Base-by-base conservation (phyloP, 306 rosid genomes). In the Begonia fuchsioides region DNA sequence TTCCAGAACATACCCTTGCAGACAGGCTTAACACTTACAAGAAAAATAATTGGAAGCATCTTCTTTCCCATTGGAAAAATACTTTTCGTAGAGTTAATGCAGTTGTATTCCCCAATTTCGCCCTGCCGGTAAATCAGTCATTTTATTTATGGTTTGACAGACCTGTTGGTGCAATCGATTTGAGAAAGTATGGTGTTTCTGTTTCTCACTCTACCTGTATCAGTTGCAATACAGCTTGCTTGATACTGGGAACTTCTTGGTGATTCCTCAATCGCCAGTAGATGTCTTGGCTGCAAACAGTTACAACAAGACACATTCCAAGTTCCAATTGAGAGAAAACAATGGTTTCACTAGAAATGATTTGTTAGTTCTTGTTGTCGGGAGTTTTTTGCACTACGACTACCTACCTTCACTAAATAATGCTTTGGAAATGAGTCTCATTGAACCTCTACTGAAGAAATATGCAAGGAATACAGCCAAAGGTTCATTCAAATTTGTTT, bases 241-340 rank as follows among this genome's bases (percentile, higher is more conserved):
- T 52, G 98, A 90, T 64, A 64, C 87, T 55, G 95, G 98, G 73
- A 90, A 90, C 74, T 90, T 79, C 69, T 68, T 77, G 60, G 94
- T 90, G 70, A 75, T 90, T 72, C 95, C 78, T 50, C 95, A 95
- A 63, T 90, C 98, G 40, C 98, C 95, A 11, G 61, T 75, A n/a
- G 95, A 90, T 71, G 79, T 61, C 44, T 90, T 94, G 98, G 75
- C 75, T 69, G 87, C 81, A 7, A 85, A 85, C 67, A 71, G 62
- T 59, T 85, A 77, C 70, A 58, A 56, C 48, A 82, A 69, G 68
- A 62, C 70, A 58, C 87, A 85, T 55, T 65, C 72, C 56, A 90
- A 75, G 80, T 56, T 66, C 56, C 78, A 58, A 49, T 69, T 81
- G 32, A 73, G 80, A 64, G 68, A 79, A 67, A 56, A 48, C 50